Conservation (phyloP, 78 protist genomes). For the Emiliania huxleyi region DNA sequence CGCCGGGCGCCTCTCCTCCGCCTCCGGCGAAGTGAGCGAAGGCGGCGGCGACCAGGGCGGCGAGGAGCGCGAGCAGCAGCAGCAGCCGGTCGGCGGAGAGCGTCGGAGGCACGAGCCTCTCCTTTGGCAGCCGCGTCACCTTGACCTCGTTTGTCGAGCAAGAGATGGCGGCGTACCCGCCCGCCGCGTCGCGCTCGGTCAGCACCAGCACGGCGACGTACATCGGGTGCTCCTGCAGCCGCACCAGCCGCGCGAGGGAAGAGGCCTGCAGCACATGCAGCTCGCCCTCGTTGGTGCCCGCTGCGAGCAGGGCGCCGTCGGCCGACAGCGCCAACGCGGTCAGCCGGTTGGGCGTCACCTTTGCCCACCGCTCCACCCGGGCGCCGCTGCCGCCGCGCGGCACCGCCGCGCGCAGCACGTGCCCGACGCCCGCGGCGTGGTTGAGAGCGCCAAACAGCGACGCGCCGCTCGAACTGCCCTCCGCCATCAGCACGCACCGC, state of each 20-base stretch:
- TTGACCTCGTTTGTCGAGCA: not conserved
- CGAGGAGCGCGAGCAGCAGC: too few species aligned
- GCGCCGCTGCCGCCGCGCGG: not conserved
- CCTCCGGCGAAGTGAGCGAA: too few species aligned
- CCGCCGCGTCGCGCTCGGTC: not conserved
- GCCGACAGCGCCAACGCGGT: not conserved
- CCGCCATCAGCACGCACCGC: not conserved
- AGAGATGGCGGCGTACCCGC: not conserved
- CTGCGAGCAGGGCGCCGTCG: not conserved
- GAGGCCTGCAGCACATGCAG: not conserved
- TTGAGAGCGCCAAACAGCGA: not conserved
- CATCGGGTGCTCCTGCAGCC: not conserved
- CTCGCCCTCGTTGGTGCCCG: not conserved
- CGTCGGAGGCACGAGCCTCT: too few species aligned
- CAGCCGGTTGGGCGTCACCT: not conserved
- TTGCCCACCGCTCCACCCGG: not conserved
- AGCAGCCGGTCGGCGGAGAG: too few species aligned
- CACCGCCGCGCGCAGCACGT: not conserved
- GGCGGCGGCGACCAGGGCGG: too few species aligned
- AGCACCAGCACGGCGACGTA: not conserved
- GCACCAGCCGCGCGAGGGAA: not conserved
- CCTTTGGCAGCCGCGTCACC: not conserved
- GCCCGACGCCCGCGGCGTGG: not conserved
- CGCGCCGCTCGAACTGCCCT: not conserved
- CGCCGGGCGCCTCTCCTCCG: too few species aligned